Percentiles rank a stretch among this genome's conserved stretches.
These are phyloP conservation scores for Rheum nobile DNA, from an alignment of 148 eudicot species.

Conservation along the genomic window DNA sequence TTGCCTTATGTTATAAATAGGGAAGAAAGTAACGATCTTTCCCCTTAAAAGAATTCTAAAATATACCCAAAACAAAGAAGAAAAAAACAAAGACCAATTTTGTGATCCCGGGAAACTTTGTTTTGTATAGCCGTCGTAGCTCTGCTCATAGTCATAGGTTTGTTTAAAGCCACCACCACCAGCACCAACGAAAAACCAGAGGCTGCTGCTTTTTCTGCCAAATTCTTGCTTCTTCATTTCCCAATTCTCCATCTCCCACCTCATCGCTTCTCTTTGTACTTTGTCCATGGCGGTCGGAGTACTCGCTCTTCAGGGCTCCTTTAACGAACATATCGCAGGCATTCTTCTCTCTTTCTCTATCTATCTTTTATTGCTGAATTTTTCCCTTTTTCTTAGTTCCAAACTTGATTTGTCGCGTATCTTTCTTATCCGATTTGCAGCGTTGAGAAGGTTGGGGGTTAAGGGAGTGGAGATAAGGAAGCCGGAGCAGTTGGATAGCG, in stretches of 20 bases:
- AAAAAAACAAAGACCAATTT: neutral
- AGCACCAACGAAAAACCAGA: neutral
- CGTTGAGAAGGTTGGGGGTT: conserved; percentile 73
- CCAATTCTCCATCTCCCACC: neutral
- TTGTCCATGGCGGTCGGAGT: conserved; percentile 64
- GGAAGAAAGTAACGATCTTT: too few relatives aligned
- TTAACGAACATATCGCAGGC: conserved; percentile 93
- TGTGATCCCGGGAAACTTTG: too few relatives aligned
- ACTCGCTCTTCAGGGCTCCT: conserved; percentile 92
- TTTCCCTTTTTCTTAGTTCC: neutral
- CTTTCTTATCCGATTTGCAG: conserved; percentile 18
- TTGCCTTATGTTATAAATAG: too few relatives aligned
- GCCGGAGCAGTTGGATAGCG: conserved; percentile 62
- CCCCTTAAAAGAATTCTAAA: too few relatives aligned
- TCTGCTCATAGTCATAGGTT: neutral
- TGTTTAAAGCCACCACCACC: neutral
- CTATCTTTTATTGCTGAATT: neutral
- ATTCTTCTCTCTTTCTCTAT: neutral
- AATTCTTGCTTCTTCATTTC: neutral
- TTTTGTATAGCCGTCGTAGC: neutral
- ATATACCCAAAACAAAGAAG: neutral
- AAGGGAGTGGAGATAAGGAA: conserved; percentile 73
- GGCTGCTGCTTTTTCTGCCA: conserved; percentile 8
- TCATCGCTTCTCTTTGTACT: neutral
- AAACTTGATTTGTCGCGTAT: neutral